Conservation (phyloP, 2,329 filamentous ascomycete genomes). For the Nemania sp. region DNA sequence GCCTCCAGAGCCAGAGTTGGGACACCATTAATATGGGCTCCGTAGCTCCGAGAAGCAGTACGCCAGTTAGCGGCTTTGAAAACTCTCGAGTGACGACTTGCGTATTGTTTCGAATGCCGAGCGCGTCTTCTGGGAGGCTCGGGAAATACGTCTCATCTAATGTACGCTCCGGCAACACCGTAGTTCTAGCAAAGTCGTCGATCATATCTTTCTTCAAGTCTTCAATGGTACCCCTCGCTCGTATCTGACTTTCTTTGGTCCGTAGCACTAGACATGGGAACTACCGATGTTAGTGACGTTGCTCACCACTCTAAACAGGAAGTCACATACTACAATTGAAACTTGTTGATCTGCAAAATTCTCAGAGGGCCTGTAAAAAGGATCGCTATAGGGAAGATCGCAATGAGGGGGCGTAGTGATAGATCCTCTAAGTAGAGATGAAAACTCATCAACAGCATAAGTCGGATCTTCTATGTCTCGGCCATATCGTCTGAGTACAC, state of each 20-base stretch:
- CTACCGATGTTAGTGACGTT: background rate
- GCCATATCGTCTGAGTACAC: too few species aligned
- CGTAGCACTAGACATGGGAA: slow-evolving; percentile 8
- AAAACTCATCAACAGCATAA: too few species aligned
- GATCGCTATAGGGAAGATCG: too few species aligned
- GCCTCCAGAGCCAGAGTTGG: slow-evolving; percentile 17
- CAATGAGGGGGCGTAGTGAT: too few species aligned
- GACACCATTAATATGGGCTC: slow-evolving; percentile 8
- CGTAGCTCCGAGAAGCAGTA: background rate
- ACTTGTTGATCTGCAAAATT: too few species aligned
- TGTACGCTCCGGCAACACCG: slow-evolving; percentile 4
- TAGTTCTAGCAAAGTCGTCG: too few species aligned
- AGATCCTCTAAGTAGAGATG: too few species aligned
- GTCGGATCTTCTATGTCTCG: too few species aligned
- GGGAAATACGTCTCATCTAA: slow-evolving; percentile 24
- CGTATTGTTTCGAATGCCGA: background rate
- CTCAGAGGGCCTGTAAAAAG: too few species aligned
- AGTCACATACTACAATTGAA: too few species aligned
- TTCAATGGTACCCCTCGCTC: background rate
- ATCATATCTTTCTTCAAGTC: background rate
- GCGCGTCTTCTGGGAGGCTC: background rate
- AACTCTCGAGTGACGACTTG: slow-evolving; percentile 20
- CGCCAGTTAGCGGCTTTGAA: too few species aligned
- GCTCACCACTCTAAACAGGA: too few species aligned
- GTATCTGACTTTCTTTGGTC: background rate